phyloP scores from a whole-genome alignment of 768 basidiomycete genomes.

The Russula dissimulans region DNA sequence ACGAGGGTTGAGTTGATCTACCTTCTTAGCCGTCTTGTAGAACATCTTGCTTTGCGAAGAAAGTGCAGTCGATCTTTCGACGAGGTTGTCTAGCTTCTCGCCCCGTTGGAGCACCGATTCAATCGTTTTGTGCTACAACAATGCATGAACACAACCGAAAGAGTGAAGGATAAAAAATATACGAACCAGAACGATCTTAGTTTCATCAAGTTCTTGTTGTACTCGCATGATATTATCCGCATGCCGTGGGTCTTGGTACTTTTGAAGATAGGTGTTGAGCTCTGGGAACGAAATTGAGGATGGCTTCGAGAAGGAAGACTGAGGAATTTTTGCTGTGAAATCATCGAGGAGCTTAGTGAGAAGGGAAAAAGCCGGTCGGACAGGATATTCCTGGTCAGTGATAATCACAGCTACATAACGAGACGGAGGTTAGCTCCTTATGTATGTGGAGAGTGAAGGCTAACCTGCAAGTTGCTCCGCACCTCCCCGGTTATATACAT shows the following conservation, averaged over 20 bases:
- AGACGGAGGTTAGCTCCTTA: slow-evolving; percentile 8
- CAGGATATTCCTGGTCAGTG: slow-evolving; percentile 93
- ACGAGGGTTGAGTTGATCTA: slow-evolving; percentile 26
- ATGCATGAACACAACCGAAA: not conserved
- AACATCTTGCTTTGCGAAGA: slow-evolving; percentile 95
- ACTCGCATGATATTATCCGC: slow-evolving; percentile 98
- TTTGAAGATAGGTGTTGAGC: slow-evolving; percentile 67
- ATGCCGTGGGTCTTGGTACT: slow-evolving; percentile 95
- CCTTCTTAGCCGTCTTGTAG: slow-evolving; percentile 99
- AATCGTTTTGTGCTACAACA: slow-evolving; percentile 90
- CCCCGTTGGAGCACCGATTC: slow-evolving; percentile 94
- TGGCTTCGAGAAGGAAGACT: slow-evolving; percentile 56
- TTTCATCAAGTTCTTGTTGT: slow-evolving; percentile 96
- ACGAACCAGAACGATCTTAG: slow-evolving; percentile 92
- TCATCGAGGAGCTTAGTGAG: slow-evolving; percentile 91
- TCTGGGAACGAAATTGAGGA: slow-evolving; percentile 67
- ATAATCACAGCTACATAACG: slow-evolving; percentile 67
- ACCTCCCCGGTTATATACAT: slow-evolving; percentile 89
- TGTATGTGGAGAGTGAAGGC: slow-evolving; percentile 21
- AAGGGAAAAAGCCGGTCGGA: slow-evolving; percentile 92
- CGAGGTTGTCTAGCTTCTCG: slow-evolving; percentile 92
- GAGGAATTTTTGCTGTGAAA: slow-evolving; percentile 71
- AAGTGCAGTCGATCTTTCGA: slow-evolving; percentile 84
- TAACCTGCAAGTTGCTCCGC: slow-evolving; percentile 75
- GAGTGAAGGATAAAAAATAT: not conserved